phyloP scores from a whole-genome alignment of 1,139 yeast species.

The Sugiyamaella castrensis region DNA sequence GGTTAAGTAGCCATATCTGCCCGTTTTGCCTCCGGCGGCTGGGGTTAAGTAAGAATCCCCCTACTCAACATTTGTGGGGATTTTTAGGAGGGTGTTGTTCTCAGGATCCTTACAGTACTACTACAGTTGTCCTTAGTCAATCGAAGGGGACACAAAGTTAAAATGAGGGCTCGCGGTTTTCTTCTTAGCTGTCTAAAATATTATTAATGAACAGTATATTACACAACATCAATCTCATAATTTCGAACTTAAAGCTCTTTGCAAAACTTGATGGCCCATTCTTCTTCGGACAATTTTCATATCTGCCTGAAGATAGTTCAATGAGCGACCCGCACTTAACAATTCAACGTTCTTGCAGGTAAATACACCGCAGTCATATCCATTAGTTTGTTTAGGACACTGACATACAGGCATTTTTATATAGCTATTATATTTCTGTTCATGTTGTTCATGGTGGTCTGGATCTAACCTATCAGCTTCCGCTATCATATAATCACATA shows the following conservation, averaged over 20 bases:
- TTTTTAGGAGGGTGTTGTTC: no score
- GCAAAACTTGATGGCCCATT: constrained; percentile 55
- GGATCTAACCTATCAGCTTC: constrained; percentile 34
- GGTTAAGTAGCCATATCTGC: no score
- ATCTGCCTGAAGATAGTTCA: constrained; percentile 64
- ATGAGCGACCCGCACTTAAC: constrained; percentile 46
- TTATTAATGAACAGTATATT: no score
- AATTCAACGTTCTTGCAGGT: constrained; percentile 75
- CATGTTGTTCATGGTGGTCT: constrained; percentile 39
- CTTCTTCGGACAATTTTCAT: constrained; percentile 66
- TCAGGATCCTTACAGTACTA: no score
- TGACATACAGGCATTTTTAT: constrained; percentile 27
- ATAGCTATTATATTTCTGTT: constrained; percentile 28
- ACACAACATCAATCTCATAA: background rate
- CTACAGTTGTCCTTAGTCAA: no score
- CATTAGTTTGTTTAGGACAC: constrained; percentile 87
- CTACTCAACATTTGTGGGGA: no score
- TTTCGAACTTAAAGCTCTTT: constrained; percentile 8
- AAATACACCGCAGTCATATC: constrained; percentile 94
- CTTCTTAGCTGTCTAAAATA: no score
- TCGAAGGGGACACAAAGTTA: no score
- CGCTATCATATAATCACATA: constrained; percentile 47
- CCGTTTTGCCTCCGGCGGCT: no score
- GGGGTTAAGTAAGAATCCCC: no score
- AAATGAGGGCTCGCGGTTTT: no score